Base-by-base conservation (phyloP, 2,329 filamentous ascomycete genomes). In the Ceratocystis colombiana region DNA sequence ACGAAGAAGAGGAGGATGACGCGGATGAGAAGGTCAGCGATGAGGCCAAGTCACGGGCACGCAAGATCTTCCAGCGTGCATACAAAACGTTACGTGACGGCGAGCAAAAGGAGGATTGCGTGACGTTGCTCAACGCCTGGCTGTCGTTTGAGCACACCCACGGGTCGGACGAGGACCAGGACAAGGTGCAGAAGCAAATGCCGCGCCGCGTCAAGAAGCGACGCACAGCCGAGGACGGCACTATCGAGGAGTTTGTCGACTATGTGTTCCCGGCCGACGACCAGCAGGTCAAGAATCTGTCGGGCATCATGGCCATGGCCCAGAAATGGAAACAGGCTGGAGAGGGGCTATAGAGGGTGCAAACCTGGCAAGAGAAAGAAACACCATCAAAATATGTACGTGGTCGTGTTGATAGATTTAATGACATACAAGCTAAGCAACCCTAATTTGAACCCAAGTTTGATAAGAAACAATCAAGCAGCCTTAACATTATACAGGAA, bases 191-290 rank as follows among this genome's bases (percentile, higher is more conserved):
- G 76, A 89, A 87, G 74, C 90, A 96, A 79, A 96, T 97, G 91
- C 94, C 94, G 44, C 84, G 92, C 70, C 87, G 87, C 77, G 89
- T 90, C 73, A 97, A 96, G 86, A 93, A 94, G 81, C 83, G 90
- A 73, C 87, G 94, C 75, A 90, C 86, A 82, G 77, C 96, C 75
- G 92, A 96, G 74, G 93, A 96, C 76, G 92, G 94, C 74, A 87
- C 85, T 46, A 96, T 90, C 79, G 91, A 99, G 80, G 94, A 99
- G 78, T 97, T 96, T 76, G 84, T 94, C 77, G 94, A 97, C 75
- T 97, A 96, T 72, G 84, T 99, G 44, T 99, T 99, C 84, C 94
- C 94, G 0, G 91, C 90, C 3, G 94, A 97, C 78, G 92, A 96
- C 75, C 85, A 90, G 77, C 88, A 90, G 73, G 88, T 88, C 66